Evolutionary conservation across 345 rosid genomes (phyloP), one percentile per base, ranked within the genome.

Genomic region (Anastatica hierochuntica): DNA sequence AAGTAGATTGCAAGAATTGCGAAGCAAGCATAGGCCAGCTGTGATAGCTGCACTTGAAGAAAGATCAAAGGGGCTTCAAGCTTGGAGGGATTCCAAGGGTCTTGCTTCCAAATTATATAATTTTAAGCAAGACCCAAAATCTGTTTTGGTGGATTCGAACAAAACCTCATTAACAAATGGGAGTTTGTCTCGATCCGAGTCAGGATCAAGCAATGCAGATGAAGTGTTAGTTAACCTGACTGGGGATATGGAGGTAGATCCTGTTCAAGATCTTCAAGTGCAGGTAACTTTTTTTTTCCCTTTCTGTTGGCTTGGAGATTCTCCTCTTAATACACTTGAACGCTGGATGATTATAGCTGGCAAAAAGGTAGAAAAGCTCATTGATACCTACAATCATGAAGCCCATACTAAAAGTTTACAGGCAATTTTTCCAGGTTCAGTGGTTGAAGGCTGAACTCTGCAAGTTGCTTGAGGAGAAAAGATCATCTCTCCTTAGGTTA

Each of bases 361-460:
- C 12, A 16, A 43, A 51, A 43, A 3, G 53, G 19, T 49, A 26
- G 21, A 41, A 26, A 14, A 16, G 10, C 9, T 14, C 43, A 8
- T 51, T 29, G 54, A 58, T 59, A 45, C 37, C 36, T n/a, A 30
- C 44, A 21, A 53, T 58, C 47, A 43, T 59, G 33, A 15, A 35
- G 6, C 39, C 49, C 49, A 29, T 46, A 16, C 38, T 53, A 27
- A 47, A 53, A 40, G 38, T 53, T 60, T 3, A 8, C 49, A 31
- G 60, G 24, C 7, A 47, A 39, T 40, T 45, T 53, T 53, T 76
- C 69, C 87, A 94, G 99, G 92, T 88, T 16, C 76, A 76, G 14
- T 94, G 84, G 84, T 65, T 94, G 77, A 94, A 94, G 77, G 88
- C 73, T 59, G 99, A 94, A 73, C 74, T 94, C 69, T 94, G 95